Evolutionary conservation across 2,329 filamentous ascomycete species (phyloP).

Genomic region (Sarocladium kiliense): DNA sequence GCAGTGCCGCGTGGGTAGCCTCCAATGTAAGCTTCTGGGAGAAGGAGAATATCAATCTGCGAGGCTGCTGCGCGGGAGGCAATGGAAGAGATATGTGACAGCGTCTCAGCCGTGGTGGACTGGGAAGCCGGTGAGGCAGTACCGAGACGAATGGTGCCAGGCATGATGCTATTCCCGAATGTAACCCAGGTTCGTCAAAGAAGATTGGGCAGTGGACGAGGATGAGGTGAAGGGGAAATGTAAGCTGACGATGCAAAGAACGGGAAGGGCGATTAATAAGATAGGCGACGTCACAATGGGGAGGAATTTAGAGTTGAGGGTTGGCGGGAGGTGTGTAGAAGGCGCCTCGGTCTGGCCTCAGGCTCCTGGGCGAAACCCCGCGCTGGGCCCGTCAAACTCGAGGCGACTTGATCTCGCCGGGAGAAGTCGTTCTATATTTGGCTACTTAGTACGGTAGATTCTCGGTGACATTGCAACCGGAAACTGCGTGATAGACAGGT

Average conservation of each 20-base stretch:
- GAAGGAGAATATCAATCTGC: conserved; percentile 66
- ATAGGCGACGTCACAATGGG: background rate
- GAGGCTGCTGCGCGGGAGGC: conserved; percentile 56
- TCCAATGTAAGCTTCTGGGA: conserved; percentile 88
- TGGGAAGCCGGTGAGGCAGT: conserved; percentile 51
- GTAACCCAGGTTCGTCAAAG: background rate
- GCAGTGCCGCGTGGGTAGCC: conserved; percentile 80
- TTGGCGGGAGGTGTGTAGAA: background rate
- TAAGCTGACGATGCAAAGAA: background rate
- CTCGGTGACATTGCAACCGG: too few species aligned
- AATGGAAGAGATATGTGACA: conserved; percentile 59
- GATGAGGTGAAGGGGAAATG: background rate
- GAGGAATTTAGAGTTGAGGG: background rate
- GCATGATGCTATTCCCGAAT: background rate
- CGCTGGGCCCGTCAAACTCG: too few species aligned
- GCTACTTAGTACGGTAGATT: too few species aligned
- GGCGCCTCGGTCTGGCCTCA: too few species aligned
- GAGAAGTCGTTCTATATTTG: too few species aligned
- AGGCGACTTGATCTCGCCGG: too few species aligned
- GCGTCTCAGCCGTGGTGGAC: conserved; percentile 51
- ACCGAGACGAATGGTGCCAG: conserved; percentile 41
- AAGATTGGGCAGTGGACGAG: background rate
- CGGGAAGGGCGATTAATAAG: background rate
- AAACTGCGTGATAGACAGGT: too few species aligned
- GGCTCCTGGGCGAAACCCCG: too few species aligned